Evolutionary conservation across 2,329 filamentous ascomycete species (phyloP).

Genomic region (Coleophoma eucalyptorum): DNA sequence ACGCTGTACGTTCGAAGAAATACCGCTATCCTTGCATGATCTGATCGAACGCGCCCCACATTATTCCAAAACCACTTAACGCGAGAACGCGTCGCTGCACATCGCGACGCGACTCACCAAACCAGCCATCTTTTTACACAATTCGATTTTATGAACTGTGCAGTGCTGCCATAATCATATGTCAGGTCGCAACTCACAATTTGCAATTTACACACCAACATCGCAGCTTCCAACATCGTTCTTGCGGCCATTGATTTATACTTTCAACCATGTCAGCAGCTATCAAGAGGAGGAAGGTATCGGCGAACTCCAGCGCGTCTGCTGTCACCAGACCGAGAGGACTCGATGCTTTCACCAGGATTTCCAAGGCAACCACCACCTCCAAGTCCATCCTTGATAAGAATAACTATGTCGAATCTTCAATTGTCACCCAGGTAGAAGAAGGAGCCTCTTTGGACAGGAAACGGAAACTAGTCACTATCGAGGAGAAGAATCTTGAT

Average conservation of each 20-base stretch:
- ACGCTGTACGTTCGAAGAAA: no score
- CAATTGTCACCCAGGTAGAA: constrained; percentile 27
- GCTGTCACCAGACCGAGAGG: constrained; percentile 23
- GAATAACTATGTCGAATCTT: constrained; percentile 19
- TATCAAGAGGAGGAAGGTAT: constrained; percentile 24
- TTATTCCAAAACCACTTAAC: no score
- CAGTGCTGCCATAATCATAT: constrained; percentile 3
- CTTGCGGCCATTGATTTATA: constrained; percentile 8
- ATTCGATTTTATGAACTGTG: background rate
- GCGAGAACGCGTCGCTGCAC: no score
- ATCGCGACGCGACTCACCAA: no score
- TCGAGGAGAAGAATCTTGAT: constrained; percentile 6
- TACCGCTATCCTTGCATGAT: no score
- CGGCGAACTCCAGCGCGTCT: constrained; percentile 10
- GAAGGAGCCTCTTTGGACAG: constrained; percentile 23
- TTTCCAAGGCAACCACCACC: constrained; percentile 34
- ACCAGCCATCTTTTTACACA: no score
- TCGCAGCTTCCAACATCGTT: constrained; percentile 14
- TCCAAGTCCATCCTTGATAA: constrained; percentile 29
- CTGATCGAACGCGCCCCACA: no score
- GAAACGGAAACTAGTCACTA: constrained; percentile 23
- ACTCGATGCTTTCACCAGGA: constrained; percentile 38
- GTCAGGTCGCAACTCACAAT: constrained; percentile 9
- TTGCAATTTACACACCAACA: constrained; percentile 12
- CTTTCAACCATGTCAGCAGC: constrained; percentile 23